Conservation (phyloP, 2,329 filamentous ascomycete genomes). For the Trichoderma atroviride region DNA sequence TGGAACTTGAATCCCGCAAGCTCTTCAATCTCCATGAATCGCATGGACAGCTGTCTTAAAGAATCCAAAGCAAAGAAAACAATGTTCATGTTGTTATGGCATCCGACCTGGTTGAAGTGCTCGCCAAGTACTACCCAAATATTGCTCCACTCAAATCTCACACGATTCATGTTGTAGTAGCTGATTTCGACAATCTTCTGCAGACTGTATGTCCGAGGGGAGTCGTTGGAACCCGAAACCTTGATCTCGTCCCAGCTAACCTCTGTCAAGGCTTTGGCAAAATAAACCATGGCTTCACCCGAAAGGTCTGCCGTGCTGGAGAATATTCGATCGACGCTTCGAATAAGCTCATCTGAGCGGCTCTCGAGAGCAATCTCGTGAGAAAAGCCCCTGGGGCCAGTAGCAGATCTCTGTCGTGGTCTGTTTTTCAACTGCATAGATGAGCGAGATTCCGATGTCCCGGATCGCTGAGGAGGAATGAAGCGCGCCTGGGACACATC, state of each 20-base stretch:
- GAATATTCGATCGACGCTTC: conserved; percentile 93
- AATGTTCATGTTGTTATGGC: conserved; percentile 92
- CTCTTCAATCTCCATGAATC: conserved; percentile 98
- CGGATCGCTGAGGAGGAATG: conserved; percentile 59
- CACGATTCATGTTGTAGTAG: conserved; percentile 99
- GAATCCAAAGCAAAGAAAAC: conserved; percentile 98
- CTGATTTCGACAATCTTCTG: conserved; percentile 99
- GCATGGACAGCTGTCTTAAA: conserved; percentile 92
- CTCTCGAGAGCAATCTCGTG: conserved; percentile 88
- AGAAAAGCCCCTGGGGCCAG: conserved; percentile 66
- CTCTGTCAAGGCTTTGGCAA: conserved; percentile 87
- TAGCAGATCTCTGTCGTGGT: conserved; percentile 54
- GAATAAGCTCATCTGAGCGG: conserved; percentile 88
- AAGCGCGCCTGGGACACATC: conserved; percentile 86
- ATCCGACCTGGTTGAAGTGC: conserved; percentile 97
- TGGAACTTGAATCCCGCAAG: conserved; percentile 99
- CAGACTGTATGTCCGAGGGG: conserved; percentile 92
- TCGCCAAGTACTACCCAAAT: conserved; percentile 98
- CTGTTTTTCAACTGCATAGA: conserved; percentile 63
- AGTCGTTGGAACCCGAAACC: conserved; percentile 93
- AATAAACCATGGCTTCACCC: conserved; percentile 92
- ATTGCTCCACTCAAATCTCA: conserved; percentile 96
- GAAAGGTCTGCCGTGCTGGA: conserved; percentile 93
- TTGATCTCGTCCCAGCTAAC: conserved; percentile 99
- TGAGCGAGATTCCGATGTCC: conserved; percentile 62